Evolutionary conservation across 768 basidiomycete genomes (phyloP), one percentile per base, ranked within the genome.

Genomic region (Hydnum rufescens): DNA sequence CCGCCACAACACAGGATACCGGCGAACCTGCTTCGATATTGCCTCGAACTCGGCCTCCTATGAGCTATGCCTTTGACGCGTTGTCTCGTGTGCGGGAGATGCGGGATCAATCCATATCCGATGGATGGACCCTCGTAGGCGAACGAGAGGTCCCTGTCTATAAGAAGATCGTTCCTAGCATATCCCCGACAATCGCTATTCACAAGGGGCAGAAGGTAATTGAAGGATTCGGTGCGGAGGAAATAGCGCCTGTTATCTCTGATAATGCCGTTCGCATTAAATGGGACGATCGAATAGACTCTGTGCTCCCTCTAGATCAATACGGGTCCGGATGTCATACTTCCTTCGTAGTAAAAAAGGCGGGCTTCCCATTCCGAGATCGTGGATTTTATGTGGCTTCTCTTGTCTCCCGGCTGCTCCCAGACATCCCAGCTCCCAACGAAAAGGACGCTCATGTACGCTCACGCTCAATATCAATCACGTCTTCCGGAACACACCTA

Each of bases 201-300:
- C 81, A 88, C 64, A 81, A 79, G 58, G 89, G 85, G 0, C 78
- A 82, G 61, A 85, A 86, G 65, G 87, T 96, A 55, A 80, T 97
- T 49, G 85, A 96, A 62, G 89, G 90, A 3, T 75, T 92, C 6
- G 84, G 88, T 1, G 90, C 90, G 1, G 92, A 95, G 61, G 93
- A 99, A 63, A 70, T 96, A 32, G 79, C 77, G 0, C 71, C 79
- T 1, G 73, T 84, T 22, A 71, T 95, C 18, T 71, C 71, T 4
- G 80, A 79, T 55, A 72, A 74, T 36, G 74, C 78, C 49, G 81
- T 79, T 53, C 73, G 86, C 55, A 79, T 76, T 62, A 72, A 73
- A 26, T 95, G 90, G 90, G 90, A 95, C 60, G 82, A 89, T 51
- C 71, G 82, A 22, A 81, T 87, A 58, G 83, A 81, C 54, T 76